These are phyloP conservation scores for Telfairia occidentalis DNA, from an alignment of 331 rosid genomes.

Conservation along the genomic window DNA sequence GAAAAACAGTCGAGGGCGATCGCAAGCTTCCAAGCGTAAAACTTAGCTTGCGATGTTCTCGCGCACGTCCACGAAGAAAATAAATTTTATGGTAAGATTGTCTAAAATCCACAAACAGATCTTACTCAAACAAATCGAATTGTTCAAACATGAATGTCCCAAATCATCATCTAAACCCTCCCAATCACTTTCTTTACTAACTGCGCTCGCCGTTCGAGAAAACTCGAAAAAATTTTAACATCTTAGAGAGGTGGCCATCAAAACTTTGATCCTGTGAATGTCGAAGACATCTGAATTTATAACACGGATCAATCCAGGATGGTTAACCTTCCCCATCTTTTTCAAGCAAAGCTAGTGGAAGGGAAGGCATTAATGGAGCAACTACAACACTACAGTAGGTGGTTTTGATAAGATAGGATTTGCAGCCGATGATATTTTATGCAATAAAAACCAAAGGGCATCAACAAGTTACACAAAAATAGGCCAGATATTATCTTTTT, in stretches of 20 bases:
- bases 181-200: neutral
- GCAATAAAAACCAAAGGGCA: neutral
- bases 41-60: neutral
- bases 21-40: neutral
- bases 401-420: neutral
- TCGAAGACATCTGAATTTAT: no score
- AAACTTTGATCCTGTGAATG: no score
- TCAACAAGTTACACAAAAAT: neutral
- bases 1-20: neutral
- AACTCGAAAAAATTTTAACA: neutral
- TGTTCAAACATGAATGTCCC: neutral
- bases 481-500: neutral
- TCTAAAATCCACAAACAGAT: neutral
- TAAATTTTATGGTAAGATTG: neutral
- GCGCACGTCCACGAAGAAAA: neutral
- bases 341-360: neutral
- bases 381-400: constrained; percentile 4
- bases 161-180: neutral
- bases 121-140: neutral
- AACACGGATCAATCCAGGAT: neutral
- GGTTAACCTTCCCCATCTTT: neutral
- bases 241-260: no score
- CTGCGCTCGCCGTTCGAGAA: neutral
- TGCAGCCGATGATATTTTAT: neutral
- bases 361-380: constrained; percentile 16